Percentiles rank a stretch among this genome's conserved stretches.
These are phyloP conservation scores for Penicillium dipodomyicola DNA, from an alignment of 495 filamentous ascomycete genomes.

Conservation along the genomic window DNA sequence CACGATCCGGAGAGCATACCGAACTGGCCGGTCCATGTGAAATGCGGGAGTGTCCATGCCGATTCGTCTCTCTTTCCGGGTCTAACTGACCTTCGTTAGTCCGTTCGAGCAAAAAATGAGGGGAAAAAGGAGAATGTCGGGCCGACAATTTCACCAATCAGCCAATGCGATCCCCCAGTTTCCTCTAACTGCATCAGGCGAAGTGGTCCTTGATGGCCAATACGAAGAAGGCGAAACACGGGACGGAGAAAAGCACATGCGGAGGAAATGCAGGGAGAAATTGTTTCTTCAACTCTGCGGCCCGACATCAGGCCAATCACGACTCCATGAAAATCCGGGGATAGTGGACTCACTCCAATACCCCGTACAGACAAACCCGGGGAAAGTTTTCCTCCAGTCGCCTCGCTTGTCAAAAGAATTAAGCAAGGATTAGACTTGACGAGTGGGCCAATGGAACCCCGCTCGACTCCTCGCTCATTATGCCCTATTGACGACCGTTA, in stretches of 20 bases:
- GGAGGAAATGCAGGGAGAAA: not conserved
- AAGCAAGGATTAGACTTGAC: not conserved
- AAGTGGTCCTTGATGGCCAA: not conserved
- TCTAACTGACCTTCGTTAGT: not conserved
- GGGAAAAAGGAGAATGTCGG: slow-evolving; percentile 3
- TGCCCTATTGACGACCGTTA: not conserved
- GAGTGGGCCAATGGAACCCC: slow-evolving; percentile 6
- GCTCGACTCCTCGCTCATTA: not conserved
- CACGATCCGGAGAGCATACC: not conserved
- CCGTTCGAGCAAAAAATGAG: not conserved
- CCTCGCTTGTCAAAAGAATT: not conserved
- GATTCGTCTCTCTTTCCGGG: slow-evolving; percentile 1
- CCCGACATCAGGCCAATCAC: slow-evolving; percentile 10
- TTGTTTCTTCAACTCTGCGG: not conserved
- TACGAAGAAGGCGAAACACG: not conserved
- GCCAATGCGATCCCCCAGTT: not conserved
- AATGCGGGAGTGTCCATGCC: not conserved
- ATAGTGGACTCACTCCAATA: not conserved
- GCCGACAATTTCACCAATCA: slow-evolving; percentile 8
- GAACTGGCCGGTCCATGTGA: not conserved
- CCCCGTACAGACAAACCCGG: slow-evolving; percentile 4
- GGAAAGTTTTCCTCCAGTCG: slow-evolving; percentile 4
- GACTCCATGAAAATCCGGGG: slow-evolving; percentile 1
- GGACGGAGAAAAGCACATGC: not conserved
- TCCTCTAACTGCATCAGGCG: not conserved